Conservation (phyloP, 768 basidiomycete genomes). For the Crassisporium funariophilum region DNA sequence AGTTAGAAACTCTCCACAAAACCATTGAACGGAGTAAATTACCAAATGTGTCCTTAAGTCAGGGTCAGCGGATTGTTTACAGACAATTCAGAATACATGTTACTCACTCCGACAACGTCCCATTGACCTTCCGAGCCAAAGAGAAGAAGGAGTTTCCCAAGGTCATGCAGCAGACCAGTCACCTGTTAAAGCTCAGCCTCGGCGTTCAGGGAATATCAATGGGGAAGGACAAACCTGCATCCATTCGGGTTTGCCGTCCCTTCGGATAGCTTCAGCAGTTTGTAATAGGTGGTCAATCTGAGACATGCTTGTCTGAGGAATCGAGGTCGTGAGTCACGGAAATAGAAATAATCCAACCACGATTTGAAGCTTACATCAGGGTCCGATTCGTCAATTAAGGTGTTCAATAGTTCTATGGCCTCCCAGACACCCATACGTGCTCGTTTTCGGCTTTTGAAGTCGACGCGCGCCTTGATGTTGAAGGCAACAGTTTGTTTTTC, state of each 20-base stretch:
- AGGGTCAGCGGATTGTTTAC: slow-evolving; percentile 11
- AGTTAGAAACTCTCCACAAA: slow-evolving; percentile 1
- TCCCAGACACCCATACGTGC: slow-evolving; percentile 87
- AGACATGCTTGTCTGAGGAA: slow-evolving; percentile 63
- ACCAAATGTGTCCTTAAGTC: slow-evolving; percentile 45
- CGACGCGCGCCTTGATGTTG: slow-evolving; percentile 76
- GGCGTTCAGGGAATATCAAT: not conserved
- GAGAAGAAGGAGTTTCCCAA: slow-evolving; percentile 84
- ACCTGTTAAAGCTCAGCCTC: slow-evolving; percentile 44
- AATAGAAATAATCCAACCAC: slow-evolving; percentile 5
- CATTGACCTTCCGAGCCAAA: slow-evolving; percentile 90
- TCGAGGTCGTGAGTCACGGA: slow-evolving; percentile 23
- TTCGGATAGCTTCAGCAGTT: slow-evolving; percentile 87
- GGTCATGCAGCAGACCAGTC: slow-evolving; percentile 84
- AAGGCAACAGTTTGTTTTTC: slow-evolving; percentile 88
- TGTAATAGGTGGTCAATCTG: slow-evolving; percentile 93
- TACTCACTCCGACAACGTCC: slow-evolving; percentile 87
- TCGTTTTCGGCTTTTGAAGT: slow-evolving; percentile 67
- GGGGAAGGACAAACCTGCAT: slow-evolving; percentile 62
- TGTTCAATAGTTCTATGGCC: slow-evolving; percentile 86
- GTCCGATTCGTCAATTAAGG: slow-evolving; percentile 87
- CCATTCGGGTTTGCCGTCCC: slow-evolving; percentile 89
- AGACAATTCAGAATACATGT: slow-evolving; percentile 1
- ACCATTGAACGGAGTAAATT: slow-evolving; percentile 9
- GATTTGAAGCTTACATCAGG: slow-evolving; percentile 62